phyloP scores from a whole-genome alignment of 495 filamentous ascomycete species.

The Hypoxylon fragiforme region DNA sequence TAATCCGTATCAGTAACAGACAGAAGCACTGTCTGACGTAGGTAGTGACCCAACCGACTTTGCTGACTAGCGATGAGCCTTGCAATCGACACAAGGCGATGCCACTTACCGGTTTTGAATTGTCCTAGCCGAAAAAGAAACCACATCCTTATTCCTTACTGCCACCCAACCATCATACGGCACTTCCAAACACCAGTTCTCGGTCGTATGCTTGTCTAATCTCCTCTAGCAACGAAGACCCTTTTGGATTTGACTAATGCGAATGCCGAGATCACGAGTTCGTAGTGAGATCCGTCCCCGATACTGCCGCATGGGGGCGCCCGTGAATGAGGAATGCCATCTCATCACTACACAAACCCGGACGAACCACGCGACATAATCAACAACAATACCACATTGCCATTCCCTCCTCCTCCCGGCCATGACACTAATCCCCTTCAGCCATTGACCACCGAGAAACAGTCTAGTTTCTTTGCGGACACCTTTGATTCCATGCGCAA shows the following conservation, averaged over 20 bases:
- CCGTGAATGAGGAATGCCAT: constrained; percentile 36
- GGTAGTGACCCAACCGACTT: constrained; percentile 31
- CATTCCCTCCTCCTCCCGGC: constrained; percentile 3
- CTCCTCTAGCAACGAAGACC: constrained; percentile 7
- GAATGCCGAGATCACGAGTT: constrained; percentile 35
- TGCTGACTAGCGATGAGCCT: constrained; percentile 35
- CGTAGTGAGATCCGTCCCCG: constrained; percentile 33
- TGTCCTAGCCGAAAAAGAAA: constrained; percentile 37
- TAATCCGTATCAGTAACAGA: constrained; percentile 19
- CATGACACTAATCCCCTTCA: constrained; percentile 15
- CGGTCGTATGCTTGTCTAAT: constrained; percentile 25
- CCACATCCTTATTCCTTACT: constrained; percentile 33
- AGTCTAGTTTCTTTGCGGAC: constrained; percentile 23
- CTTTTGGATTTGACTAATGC: constrained; percentile 17
- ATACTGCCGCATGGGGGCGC: constrained; percentile 32
- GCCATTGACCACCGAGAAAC: constrained; percentile 27
- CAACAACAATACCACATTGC: constrained; percentile 6
- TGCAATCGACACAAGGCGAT: constrained; percentile 36
- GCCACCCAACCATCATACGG: constrained; percentile 31
- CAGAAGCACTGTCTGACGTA: constrained; percentile 35
- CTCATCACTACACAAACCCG: constrained; percentile 24
- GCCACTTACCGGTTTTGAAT: constrained; percentile 38
- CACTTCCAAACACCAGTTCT: constrained; percentile 27
- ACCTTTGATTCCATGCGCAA: constrained; percentile 32
- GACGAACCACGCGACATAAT: constrained; percentile 23